phyloP scores from a whole-genome alignment of 2,329 filamentous ascomycete genomes.

The Aureobasidium sp. region DNA sequence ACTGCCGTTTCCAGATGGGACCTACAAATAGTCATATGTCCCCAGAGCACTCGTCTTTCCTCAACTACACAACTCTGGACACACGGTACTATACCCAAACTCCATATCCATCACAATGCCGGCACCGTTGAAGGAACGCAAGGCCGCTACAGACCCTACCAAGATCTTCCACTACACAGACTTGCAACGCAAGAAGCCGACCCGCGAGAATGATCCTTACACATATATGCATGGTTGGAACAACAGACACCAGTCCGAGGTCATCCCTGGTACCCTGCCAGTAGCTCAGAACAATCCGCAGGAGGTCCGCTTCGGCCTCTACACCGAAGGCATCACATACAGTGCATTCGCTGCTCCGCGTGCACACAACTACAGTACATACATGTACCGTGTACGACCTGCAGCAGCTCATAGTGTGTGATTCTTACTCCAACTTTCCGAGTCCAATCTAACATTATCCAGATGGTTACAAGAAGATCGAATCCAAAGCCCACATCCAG shows the following conservation, averaged over 20 bases:
- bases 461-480: constrained; percentile 16
- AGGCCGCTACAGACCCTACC: constrained; percentile 28
- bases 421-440: constrained; percentile 20
- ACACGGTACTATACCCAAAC: not conserved
- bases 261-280: constrained; percentile 35
- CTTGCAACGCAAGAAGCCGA: constrained; percentile 30
- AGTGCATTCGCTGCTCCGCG: constrained; percentile 36
- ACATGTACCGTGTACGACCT: constrained; percentile 37
- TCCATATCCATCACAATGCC: not conserved
- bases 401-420: constrained; percentile 32
- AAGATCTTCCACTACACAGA: constrained; percentile 32
- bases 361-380: constrained; percentile 34
- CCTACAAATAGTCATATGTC: not conserved
- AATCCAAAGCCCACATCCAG: constrained; percentile 24
- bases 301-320: constrained; percentile 35
- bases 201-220: constrained; percentile 31
- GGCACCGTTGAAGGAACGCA: constrained; percentile 18
- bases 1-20: not conserved
- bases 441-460: not conserved
- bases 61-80: not conserved
- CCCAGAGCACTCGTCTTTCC: not conserved
- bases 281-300: constrained; percentile 36
- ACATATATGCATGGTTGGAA: constrained; percentile 31
- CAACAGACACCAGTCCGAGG: constrained; percentile 32
- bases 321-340: constrained; percentile 38